These are phyloP conservation scores for Amphichorda felina DNA, from an alignment of 2,329 filamentous ascomycete genomes.

Conservation along the genomic window DNA sequence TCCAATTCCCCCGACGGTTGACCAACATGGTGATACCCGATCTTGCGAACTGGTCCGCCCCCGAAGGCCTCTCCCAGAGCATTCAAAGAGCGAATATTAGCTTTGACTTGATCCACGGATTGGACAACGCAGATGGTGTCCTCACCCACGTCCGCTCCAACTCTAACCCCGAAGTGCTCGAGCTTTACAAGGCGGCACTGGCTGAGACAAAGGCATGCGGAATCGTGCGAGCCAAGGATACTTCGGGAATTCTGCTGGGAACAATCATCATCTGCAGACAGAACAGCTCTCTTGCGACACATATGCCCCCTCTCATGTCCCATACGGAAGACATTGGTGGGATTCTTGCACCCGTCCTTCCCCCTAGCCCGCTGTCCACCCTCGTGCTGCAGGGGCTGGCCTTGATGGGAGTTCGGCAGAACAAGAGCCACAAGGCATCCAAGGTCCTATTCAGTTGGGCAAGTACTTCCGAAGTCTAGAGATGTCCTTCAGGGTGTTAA, in stretches of 20 bases:
- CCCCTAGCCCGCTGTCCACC: slow-evolving; percentile 54
- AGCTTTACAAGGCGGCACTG: slow-evolving; percentile 69
- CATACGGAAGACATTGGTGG: slow-evolving; percentile 52
- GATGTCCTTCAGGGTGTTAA: background rate
- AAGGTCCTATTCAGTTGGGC: slow-evolving; percentile 73
- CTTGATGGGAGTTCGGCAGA: slow-evolving; percentile 69
- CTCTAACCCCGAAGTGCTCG: slow-evolving; percentile 64
- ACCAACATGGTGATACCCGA: slow-evolving; percentile 64
- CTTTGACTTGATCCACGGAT: slow-evolving; percentile 75
- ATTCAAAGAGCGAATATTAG: slow-evolving; percentile 62
- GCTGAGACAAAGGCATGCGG: slow-evolving; percentile 61
- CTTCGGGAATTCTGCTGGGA: slow-evolving; percentile 56
- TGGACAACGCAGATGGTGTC: slow-evolving; percentile 63
- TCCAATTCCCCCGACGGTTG: slow-evolving; percentile 40
- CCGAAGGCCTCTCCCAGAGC: slow-evolving; percentile 63
- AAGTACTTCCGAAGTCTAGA: slow-evolving; percentile 26
- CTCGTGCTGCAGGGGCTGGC: slow-evolving; percentile 67
- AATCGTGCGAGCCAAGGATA: slow-evolving; percentile 70
- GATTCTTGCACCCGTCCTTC: slow-evolving; percentile 70
- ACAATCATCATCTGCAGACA: slow-evolving; percentile 71
- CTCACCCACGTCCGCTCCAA: slow-evolving; percentile 63
- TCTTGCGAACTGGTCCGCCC: slow-evolving; percentile 60
- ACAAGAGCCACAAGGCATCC: slow-evolving; percentile 64
- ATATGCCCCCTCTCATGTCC: slow-evolving; percentile 56
- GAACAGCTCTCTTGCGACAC: slow-evolving; percentile 54